Conservation (phyloP, 768 basidiomycete genomes). For the Psilocybe cubensis region DNA sequence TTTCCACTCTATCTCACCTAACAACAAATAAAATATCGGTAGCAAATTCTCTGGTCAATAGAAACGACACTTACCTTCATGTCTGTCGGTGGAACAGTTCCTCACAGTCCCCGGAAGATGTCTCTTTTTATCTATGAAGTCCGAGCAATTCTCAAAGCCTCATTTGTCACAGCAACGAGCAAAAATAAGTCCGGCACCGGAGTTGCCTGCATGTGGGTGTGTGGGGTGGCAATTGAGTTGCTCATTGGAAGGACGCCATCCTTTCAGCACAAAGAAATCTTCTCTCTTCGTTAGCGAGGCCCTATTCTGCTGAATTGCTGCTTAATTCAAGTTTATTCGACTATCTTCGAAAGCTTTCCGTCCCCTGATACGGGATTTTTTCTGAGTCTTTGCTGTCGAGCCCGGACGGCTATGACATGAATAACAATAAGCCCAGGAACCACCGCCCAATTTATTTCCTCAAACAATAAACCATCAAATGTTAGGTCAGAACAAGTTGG, state of each 20-base stretch:
- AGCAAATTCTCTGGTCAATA: neutral
- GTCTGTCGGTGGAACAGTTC: neutral
- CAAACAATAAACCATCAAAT: constrained; percentile 34
- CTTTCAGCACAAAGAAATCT: neutral
- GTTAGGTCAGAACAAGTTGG: constrained; percentile 24
- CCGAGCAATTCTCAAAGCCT: too few relatives aligned
- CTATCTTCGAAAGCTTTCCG: neutral
- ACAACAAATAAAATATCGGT: neutral
- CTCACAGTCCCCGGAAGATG: neutral
- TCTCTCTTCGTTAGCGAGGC: neutral
- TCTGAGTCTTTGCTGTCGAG: constrained; percentile 6
- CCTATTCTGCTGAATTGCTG: neutral
- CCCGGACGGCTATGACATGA: constrained; percentile 22
- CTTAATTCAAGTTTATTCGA: neutral
- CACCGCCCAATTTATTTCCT: constrained; percentile 22
- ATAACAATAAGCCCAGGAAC: constrained; percentile 51
- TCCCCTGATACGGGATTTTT: constrained; percentile 9
- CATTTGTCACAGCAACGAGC: neutral
- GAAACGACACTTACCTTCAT: neutral
- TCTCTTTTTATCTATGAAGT: too few relatives aligned
- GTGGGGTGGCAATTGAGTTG: neutral
- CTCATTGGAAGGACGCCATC: neutral
- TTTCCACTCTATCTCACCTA: constrained; percentile 1
- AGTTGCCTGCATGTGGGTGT: neutral
- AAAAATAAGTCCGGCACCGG: neutral